These are phyloP conservation scores for Leccinum longicurvipes DNA, from an alignment of 768 basidiomycete genomes.

Conservation along the genomic window DNA sequence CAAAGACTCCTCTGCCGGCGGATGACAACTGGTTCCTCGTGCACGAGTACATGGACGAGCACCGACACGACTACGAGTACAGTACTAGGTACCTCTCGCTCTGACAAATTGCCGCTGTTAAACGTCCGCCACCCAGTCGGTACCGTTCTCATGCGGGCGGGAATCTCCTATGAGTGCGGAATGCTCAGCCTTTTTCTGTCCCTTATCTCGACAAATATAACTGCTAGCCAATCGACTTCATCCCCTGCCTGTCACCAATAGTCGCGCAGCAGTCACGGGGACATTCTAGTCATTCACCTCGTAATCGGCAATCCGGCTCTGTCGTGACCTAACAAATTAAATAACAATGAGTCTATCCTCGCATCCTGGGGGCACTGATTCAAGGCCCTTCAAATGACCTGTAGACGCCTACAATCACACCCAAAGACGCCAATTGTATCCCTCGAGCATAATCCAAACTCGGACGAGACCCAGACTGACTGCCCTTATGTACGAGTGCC, in stretches of 20 bases:
- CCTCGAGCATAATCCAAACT: background rate
- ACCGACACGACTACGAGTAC: too few species aligned
- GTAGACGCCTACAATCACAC: too few species aligned
- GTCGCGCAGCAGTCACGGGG: background rate
- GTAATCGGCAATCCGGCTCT: background rate
- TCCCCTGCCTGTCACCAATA: background rate
- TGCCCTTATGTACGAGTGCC: background rate
- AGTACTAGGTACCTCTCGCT: background rate
- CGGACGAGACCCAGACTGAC: too few species aligned
- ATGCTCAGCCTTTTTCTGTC: background rate
- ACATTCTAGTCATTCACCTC: background rate
- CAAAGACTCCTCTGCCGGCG: background rate
- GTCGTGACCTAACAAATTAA: too few species aligned
- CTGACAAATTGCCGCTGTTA: background rate
- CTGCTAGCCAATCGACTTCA: background rate
- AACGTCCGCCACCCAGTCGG: background rate
- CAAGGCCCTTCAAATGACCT: too few species aligned
- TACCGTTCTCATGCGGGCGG: background rate
- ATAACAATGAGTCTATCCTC: too few species aligned
- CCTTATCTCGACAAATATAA: background rate
- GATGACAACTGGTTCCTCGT: constrained; percentile 8
- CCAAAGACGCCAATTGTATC: too few species aligned
- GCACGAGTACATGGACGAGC: background rate
- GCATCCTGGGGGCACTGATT: too few species aligned
- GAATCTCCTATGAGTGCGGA: background rate